Conservation (phyloP, 257 asterid genomes). For the Ballota nigra region DNA sequence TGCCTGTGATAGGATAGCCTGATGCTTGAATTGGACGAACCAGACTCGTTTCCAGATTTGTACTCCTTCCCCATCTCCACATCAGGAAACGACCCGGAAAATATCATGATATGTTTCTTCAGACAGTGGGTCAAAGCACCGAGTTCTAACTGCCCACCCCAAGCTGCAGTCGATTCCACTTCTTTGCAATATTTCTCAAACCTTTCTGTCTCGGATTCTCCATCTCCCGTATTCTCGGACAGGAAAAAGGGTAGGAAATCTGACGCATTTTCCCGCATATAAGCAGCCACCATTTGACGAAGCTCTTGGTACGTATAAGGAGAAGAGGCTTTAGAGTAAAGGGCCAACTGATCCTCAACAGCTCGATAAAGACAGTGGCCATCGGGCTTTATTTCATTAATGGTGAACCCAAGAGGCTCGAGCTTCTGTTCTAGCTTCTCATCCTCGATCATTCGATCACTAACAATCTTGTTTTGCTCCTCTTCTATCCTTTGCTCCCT, state of each 20-base stretch:
- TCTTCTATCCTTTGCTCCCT: constrained; percentile 88
- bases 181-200: constrained; percentile 85
- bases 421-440: constrained; percentile 68
- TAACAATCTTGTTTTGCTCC: constrained; percentile 77
- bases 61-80: constrained; percentile 99
- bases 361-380: constrained; percentile 98
- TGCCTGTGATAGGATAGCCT: constrained; percentile 83
- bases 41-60: constrained; percentile 39
- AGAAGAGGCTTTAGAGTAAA: constrained; percentile 58
- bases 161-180: constrained; percentile 83
- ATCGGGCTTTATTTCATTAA: constrained; percentile 86
- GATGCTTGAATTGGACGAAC: constrained; percentile 43
- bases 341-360: constrained; percentile 80
- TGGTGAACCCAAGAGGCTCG: constrained; percentile 72
- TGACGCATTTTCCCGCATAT: constrained; percentile 69
- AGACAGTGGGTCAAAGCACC: constrained; percentile 89
- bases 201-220: constrained; percentile 48
- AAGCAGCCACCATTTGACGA: constrained; percentile 79
- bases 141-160: constrained; percentile 99
- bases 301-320: constrained; percentile 67
- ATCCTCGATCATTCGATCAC: constrained; percentile 60
- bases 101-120: constrained; percentile 75
- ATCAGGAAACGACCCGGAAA: constrained; percentile 92
- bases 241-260: constrained; percentile 80
- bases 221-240: constrained; percentile 56